Base-by-base conservation (phyloP, 1,284 basidiomycete species). In the Trametes sp. region DNA sequence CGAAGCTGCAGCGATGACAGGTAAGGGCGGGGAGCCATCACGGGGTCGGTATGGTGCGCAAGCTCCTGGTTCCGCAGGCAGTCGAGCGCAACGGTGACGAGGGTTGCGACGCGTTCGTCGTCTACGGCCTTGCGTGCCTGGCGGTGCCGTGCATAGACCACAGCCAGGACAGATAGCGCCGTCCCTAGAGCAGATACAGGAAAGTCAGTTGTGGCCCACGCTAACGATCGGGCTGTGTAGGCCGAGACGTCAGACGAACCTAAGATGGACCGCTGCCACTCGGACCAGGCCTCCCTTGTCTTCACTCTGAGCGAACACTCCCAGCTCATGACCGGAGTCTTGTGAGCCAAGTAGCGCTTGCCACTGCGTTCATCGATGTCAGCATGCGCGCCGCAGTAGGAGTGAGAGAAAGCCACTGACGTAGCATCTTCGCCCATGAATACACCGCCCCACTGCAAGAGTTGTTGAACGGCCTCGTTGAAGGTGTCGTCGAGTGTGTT, bases 1-100 rank as follows among this genome's bases (percentile, higher is more conserved):
- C 98, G 90, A 36, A 99, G 85, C 73, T 98, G 96, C 52, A 93
- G 81, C 7, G 95, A 94, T 1, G 95, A 92, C 61, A 98, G 78
- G 80, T 92, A 96, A 2, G 94, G 87, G 60, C 89, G 83, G 1
- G 95, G 88, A 36, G 87, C 85, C 54, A 84, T 85, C 59, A 92
- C 87, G 8, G 95, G 94, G 74, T 98, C 95, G 65, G 87, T 86
- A 74, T 95, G 89, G 77, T 98, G 89, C 4, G 87, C 85, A 65
- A 92, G 81, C 74, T 97, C 94, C 79, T 95, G 94, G 73, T 94
- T 92, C 70, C 92, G 92, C 64, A 98, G 83, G 16, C 88, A 87
- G 66, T 92, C 89, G 31, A 97, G 84, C 4, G 91, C 91, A 61
- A 92, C 85, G 72, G 90, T 87, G 21, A 94, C 94, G 49, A 97